phyloP scores from a whole-genome alignment of 495 filamentous ascomycete genomes.

The Chaetomium fimeti region DNA sequence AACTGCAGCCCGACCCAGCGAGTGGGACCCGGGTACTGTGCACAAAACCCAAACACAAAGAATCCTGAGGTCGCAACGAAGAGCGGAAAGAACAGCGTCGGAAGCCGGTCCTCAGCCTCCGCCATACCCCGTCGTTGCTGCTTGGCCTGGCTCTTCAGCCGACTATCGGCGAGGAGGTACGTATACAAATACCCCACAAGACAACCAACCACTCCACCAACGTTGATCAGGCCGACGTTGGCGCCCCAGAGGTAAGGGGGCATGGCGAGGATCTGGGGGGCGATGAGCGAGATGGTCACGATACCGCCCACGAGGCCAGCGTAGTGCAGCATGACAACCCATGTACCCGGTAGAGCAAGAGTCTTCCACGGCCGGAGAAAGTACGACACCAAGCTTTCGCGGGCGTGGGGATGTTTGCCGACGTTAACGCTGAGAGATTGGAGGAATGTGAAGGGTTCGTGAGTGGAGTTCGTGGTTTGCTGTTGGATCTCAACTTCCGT shows the following conservation, averaged over 20 bases:
- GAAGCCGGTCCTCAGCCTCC: slow-evolving; percentile 9
- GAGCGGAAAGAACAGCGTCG: slow-evolving; percentile 10
- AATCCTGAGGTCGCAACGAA: neutral
- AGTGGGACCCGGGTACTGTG: neutral
- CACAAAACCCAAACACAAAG: slow-evolving; percentile 10
- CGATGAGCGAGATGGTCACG: slow-evolving; percentile 13
- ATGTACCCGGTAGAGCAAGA: slow-evolving; percentile 3
- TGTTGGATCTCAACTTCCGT: neutral
- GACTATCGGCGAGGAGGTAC: neutral
- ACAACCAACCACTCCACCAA: neutral
- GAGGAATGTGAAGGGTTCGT: neutral
- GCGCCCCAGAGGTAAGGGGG: slow-evolving; percentile 10
- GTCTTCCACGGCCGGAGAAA: slow-evolving; percentile 7
- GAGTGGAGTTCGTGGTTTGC: neutral
- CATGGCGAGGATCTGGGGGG: slow-evolving; percentile 3
- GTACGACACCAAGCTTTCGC: neutral
- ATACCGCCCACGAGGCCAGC: slow-evolving; percentile 9
- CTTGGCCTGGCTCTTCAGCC: slow-evolving; percentile 5
- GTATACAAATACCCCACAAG: slow-evolving; percentile 11
- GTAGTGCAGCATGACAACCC: slow-evolving; percentile 15
- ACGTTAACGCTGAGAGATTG: neutral
- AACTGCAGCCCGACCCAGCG: slow-evolving; percentile 9
- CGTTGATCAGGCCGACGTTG: slow-evolving; percentile 13
- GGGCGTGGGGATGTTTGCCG: neutral
- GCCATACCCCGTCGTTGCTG: slow-evolving; percentile 3